A percentile compares a stretch with the other conserved stretches of the same genome.
Evolutionary conservation across 2,329 filamentous ascomycete species (phyloP).

Genomic region (Magnaporthiopsis incrustans): DNA sequence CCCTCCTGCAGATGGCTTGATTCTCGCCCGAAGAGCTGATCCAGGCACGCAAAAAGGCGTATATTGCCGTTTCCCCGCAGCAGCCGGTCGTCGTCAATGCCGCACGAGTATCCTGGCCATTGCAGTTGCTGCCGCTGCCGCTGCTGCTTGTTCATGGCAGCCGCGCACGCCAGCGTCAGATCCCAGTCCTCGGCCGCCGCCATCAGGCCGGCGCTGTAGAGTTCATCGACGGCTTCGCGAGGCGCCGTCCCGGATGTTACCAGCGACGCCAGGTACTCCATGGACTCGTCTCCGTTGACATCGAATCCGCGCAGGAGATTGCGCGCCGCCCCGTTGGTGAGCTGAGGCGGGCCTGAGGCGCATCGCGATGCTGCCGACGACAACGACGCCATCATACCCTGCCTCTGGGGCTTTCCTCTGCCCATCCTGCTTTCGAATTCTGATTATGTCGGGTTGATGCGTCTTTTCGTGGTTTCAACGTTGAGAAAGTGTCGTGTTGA

Average conservation of each 20-base stretch:
- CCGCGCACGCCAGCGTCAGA: slow-evolving; percentile 24
- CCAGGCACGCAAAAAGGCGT: slow-evolving; percentile 3
- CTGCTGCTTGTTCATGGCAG: slow-evolving; percentile 17
- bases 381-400: background rate
- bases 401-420: background rate
- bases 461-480: background rate
- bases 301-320: slow-evolving; percentile 26
- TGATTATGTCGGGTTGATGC: background rate
- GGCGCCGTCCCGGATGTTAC: slow-evolving; percentile 18
- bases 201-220: slow-evolving; percentile 20
- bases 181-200: slow-evolving; percentile 26
- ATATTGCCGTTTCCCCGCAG: background rate
- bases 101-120: background rate
- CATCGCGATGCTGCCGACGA: background rate
- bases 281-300: slow-evolving; percentile 17
- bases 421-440: background rate
- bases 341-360: background rate
- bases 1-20: background rate
- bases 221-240: slow-evolving; percentile 18
- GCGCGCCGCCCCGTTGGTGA: slow-evolving; percentile 13
- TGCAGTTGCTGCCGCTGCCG: background rate
- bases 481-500: no score
- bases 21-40: background rate
- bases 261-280: slow-evolving; percentile 19
- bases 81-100: background rate